These are phyloP conservation scores for Pisolithus sp. DNA, from an alignment of 768 basidiomycete genomes.

Conservation along the genomic window DNA sequence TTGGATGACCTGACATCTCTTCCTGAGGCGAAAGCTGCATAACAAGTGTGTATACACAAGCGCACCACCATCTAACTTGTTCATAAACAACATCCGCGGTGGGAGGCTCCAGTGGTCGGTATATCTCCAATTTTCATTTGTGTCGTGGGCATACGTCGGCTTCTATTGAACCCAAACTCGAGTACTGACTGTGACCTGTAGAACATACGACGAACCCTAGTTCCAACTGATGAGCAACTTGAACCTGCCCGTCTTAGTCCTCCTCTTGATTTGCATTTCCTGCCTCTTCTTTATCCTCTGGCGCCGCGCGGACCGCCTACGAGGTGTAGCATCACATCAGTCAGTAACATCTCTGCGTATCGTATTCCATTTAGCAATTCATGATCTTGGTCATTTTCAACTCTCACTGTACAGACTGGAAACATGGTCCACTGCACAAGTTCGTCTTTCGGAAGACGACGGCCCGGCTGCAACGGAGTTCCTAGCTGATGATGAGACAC, in stretches of 20 bases:
- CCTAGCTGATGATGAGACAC: slow-evolving; percentile 46
- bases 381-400: background rate
- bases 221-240: slow-evolving; percentile 58
- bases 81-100: no score
- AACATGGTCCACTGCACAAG: slow-evolving; percentile 46
- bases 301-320: slow-evolving; percentile 50
- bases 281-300: slow-evolving; percentile 57
- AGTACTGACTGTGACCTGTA: slow-evolving; percentile 16
- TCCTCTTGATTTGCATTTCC: slow-evolving; percentile 53
- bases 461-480: slow-evolving; percentile 67
- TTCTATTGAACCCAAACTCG: no score
- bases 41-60: no score
- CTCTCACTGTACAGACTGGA: slow-evolving; percentile 42
- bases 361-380: background rate
- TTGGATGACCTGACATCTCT: no score
- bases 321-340: slow-evolving; percentile 59
- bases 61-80: no score
- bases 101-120: no score
- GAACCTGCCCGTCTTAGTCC: slow-evolving; percentile 38
- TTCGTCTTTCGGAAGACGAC: slow-evolving; percentile 66
- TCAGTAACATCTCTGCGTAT: slow-evolving; percentile 24
- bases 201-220: slow-evolving; percentile 53
- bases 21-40: no score
- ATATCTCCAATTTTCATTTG: no score
- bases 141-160: no score